Evolutionary conservation across 2,329 filamentous ascomycete species (phyloP), one percentile per base, ranked within the genome.

Genomic region (Thelonectria rubi): DNA sequence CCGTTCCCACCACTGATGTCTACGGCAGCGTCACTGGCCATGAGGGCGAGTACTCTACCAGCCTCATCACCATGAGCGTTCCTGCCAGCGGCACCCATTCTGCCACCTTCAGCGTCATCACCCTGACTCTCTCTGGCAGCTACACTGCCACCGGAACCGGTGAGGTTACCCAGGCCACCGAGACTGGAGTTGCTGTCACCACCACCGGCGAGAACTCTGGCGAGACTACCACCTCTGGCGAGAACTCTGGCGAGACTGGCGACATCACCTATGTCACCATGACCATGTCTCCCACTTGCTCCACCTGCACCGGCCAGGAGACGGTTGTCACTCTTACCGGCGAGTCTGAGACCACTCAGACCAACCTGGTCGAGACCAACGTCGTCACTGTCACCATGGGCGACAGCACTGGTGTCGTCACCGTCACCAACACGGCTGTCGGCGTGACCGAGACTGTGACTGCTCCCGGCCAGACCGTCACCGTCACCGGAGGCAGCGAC

Each of bases 391-490:
- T 42, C 40, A 34, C 32, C 32, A 34, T 34, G 32, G 32, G 32
- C 32, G 32, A 8, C 5, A 34, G 32, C 32, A 34, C 32, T 34
- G 32, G 32, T 21, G 55, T 3, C 39, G 14, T 32, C 17, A 58
- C 50, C 12, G 43, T 11, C 65, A 64, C n/a, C 72, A 21, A 37
- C 32, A 51, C 69, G 67, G 67, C 64, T n/a, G 39, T 62, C 14
- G 62, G 59, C 20, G 65, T 75, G 51, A 67, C 65, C 1, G 63
- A 34, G 32, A 34, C 32, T 8, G 32, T 76, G 3, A 63, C 67
- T 17, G 65, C 26, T 5, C 26, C 42, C 15, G 42, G 17, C 4
- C 11, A 18, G 10, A 60, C 52, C 2, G 55, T 58, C 18, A 46
- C 37, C n/a, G 47, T 58, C 17, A 62, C 59, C 12, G 12, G 42